Conservation (phyloP, 768 basidiomycete genomes). For the Lactarius evosmus region DNA sequence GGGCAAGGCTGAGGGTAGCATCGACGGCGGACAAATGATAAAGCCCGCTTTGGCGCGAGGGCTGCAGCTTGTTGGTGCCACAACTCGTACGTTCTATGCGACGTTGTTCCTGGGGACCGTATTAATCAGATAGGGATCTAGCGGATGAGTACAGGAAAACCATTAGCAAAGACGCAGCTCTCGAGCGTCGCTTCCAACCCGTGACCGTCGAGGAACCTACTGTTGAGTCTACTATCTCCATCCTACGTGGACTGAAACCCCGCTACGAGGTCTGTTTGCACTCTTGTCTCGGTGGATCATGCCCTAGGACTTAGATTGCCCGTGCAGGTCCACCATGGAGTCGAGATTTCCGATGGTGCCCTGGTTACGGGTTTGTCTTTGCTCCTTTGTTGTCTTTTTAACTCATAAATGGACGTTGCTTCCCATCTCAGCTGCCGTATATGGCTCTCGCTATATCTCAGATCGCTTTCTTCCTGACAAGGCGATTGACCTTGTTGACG, state of each 20-base stretch:
- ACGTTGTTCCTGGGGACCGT: background rate
- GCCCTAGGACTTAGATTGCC: background rate
- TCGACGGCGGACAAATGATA: constrained; percentile 92
- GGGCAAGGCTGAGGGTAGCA: constrained; percentile 87
- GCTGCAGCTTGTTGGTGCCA: constrained; percentile 85
- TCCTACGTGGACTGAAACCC: constrained; percentile 80
- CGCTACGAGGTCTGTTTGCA: constrained; percentile 58
- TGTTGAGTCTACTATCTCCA: constrained; percentile 79
- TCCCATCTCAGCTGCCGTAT: constrained; percentile 62
- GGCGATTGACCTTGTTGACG: constrained; percentile 89
- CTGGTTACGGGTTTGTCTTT: constrained; percentile 68
- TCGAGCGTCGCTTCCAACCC: constrained; percentile 89
- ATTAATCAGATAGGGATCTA: constrained; percentile 29
- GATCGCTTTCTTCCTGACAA: constrained; percentile 90
- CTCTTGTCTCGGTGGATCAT: background rate
- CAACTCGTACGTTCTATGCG: constrained; percentile 59
- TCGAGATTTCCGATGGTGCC: constrained; percentile 85
- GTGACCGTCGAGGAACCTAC: constrained; percentile 87
- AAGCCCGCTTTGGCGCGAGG: constrained; percentile 88
- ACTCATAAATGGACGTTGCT: background rate
- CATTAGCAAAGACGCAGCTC: constrained; percentile 87
- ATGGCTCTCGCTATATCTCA: constrained; percentile 79
- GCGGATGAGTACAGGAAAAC: constrained; percentile 89
- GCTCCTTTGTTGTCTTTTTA: background rate
- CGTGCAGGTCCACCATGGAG: constrained; percentile 70